Evolutionary conservation across 441 rosid genomes (phyloP), one percentile per base, ranked within the genome.

Genomic region (Jatropha multifida): DNA sequence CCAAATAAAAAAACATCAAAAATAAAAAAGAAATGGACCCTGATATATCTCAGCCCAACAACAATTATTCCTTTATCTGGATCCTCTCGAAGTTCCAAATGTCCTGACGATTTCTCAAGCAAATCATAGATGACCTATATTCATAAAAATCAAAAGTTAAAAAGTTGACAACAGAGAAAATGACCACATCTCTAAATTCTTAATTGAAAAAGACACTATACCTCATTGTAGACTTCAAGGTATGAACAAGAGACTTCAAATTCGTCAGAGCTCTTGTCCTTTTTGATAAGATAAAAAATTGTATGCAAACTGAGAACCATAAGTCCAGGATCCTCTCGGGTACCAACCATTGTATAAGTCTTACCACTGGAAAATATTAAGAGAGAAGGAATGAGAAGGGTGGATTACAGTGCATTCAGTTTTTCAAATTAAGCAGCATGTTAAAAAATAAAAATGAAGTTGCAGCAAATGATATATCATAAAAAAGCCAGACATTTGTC

Each of bases 331-430:
- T 94, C 97, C 78, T 85, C 83, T 74, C 78, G 76, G 42, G 86
- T 88, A 79, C 99, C 99, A 81, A 94, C 97, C 97, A 94, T 93
- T n/a, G 99, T 91, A 83, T 91, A 88, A 40, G 99, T 94, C 82
- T 94, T 94, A 51, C 97, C 99, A 62, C 97, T 94, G 88, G 61
- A 62, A 81, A 63, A 32, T 81, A 38, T 12, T 26, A 6, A 37
- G 14, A 44, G 14, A 15, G 54, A 48, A 27, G n/a, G 61, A 12
- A 64, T 18, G 32, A 49, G 44, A 23, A 41, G 11, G 32, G 17
- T 51, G 17, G 26, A 18, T 55, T 37, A 70, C 51, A n/a, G 3
- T 59, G 64, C 64, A 27, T 27, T 7, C 7, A 60, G 23, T 27
- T 4, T 26, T 60, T 60, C 12, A 60, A 74, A 40, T 67, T 0